Percentiles rank a stretch among this genome's conserved stretches.
These are phyloP conservation scores for Entomortierella parvispora DNA, from an alignment of 192 early-diverging fungal species.

Conservation along the genomic window DNA sequence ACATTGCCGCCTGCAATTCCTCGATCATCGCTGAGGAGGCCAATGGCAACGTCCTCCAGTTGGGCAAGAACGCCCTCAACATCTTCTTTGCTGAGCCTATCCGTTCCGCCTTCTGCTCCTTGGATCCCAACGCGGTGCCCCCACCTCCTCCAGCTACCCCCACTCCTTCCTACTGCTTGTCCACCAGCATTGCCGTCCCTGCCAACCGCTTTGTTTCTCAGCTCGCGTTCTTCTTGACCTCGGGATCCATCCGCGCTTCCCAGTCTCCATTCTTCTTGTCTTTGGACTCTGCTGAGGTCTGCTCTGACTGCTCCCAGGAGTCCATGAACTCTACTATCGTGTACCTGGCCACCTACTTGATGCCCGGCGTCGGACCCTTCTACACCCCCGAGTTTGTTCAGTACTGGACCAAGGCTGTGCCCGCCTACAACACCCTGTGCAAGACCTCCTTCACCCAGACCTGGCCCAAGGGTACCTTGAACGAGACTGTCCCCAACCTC, in stretches of 20 bases:
- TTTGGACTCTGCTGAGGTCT: constrained; percentile 21
- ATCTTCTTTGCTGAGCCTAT: constrained; percentile 42
- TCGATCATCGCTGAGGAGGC: constrained; percentile 23
- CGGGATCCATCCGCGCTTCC: constrained; percentile 23
- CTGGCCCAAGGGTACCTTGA: constrained; percentile 39
- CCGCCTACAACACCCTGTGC: constrained; percentile 33
- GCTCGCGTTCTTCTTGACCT: constrained; percentile 32
- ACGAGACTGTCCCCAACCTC: constrained; percentile 25
- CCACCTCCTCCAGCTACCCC: not conserved
- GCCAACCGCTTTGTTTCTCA: constrained; percentile 19
- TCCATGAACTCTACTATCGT: constrained; percentile 17
- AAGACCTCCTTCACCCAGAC: constrained; percentile 26
- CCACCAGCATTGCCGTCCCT: not conserved
- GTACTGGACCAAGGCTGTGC: constrained; percentile 40
- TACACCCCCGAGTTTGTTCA: constrained; percentile 51
- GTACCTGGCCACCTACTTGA: constrained; percentile 18
- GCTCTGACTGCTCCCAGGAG: constrained; percentile 27
- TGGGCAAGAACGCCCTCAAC: constrained; percentile 39
- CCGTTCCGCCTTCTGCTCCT: constrained; percentile 24
- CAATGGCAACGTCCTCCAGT: constrained; percentile 32
- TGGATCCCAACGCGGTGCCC: constrained; percentile 15
- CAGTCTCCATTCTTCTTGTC: constrained; percentile 22
- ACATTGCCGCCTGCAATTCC: constrained; percentile 32
- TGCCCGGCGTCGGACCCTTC: constrained; percentile 27
- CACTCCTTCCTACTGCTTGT: constrained; percentile 28